A percentile compares a stretch with the other conserved stretches of the same genome.
phyloP scores from a whole-genome alignment of 2,329 filamentous ascomycete species.

The Trichoderma simmonsii region DNA sequence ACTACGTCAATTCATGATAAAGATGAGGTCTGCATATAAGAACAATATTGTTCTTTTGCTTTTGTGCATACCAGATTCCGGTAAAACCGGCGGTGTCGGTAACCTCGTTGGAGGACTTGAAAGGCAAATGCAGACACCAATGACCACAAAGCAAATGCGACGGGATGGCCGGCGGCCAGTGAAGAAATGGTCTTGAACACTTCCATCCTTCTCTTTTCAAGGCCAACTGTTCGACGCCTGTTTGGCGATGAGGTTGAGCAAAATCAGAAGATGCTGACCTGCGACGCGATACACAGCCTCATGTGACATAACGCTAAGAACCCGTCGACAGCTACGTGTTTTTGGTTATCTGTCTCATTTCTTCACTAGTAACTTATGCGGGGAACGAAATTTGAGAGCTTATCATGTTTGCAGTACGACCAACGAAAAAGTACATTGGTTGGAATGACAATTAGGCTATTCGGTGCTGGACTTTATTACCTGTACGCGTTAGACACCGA shows the following conservation, averaged over 20 bases:
- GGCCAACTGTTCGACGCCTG: background rate
- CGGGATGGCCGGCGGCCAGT: background rate
- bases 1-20: background rate
- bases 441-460: background rate
- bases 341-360: background rate
- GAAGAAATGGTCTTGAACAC: background rate
- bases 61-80: background rate
- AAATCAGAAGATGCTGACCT: background rate
- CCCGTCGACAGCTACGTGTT: background rate
- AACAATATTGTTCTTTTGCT: background rate
- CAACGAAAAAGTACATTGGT: background rate
- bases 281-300: background rate
- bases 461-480: background rate
- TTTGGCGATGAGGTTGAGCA: background rate
- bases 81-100: background rate
- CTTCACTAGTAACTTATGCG: background rate
- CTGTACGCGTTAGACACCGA: no score
- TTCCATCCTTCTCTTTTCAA: background rate
- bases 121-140: background rate
- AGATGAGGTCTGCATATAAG: background rate
- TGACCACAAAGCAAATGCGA: background rate
- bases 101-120: slow-evolving; percentile 20
- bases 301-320: background rate
- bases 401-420: background rate
- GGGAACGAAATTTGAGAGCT: background rate